A percentile compares a stretch with the other conserved stretches of the same genome.
Conservation (phyloP, 2,329 filamentous ascomycete genomes). For the Trichoderma polysporum region DNA sequence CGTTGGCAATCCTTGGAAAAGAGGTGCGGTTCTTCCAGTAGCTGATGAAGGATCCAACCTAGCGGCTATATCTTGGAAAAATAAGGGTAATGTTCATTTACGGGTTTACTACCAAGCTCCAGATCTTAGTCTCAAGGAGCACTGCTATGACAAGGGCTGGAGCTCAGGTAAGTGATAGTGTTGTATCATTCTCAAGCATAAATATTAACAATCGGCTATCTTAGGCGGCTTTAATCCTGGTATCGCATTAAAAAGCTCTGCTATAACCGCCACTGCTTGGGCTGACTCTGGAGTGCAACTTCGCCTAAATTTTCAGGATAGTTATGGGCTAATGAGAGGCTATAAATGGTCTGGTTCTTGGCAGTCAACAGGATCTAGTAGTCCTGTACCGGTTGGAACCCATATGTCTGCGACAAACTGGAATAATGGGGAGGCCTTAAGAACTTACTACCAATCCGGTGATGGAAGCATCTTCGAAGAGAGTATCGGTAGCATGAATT, state of each 20-base stretch:
- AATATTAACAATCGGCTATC: background rate
- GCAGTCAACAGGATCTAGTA: background rate
- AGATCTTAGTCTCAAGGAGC: constrained; percentile 3
- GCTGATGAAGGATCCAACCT: constrained; percentile 1
- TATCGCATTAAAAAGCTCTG: background rate
- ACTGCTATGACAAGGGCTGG: background rate
- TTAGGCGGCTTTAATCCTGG: constrained; percentile 6
- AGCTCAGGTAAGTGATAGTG: background rate
- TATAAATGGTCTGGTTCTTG: background rate
- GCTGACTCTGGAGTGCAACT: background rate
- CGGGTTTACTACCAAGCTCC: constrained; percentile 5
- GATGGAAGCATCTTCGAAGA: background rate
- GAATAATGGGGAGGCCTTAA: background rate
- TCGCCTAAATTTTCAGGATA: background rate
- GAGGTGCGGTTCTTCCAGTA: background rate
- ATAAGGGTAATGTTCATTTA: background rate
- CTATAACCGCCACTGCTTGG: constrained; percentile 6
- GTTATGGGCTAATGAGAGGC: background rate
- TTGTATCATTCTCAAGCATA: background rate
- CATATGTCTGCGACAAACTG: background rate
- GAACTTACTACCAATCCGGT: constrained; percentile 3
- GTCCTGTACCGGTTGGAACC: background rate
- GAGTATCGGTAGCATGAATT: background rate
- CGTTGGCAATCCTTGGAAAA: background rate
- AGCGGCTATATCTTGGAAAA: background rate